Conservation (phyloP, 345 rosid genomes). For the Erysimum cheiranthoides region DNA sequence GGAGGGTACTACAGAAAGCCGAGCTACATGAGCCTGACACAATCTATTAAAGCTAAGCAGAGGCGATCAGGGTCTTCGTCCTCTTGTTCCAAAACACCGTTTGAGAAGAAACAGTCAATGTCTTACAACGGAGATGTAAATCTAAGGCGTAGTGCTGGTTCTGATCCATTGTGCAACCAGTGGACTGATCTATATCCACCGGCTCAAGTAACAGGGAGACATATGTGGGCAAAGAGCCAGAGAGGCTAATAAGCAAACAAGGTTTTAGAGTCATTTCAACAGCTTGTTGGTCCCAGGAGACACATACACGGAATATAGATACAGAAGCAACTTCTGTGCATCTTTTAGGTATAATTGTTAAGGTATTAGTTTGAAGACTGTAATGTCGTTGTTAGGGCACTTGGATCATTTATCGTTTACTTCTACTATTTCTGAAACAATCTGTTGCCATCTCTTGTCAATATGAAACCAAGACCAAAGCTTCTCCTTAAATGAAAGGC, state of each 20-base stretch:
- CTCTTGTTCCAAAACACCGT: conserved; percentile 42
- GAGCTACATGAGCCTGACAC: conserved; percentile 78
- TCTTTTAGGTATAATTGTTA: conserved; percentile 11
- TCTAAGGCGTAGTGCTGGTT: conserved; percentile 56
- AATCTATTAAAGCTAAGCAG: conserved; percentile 80
- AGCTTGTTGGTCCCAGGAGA: conserved; percentile 44
- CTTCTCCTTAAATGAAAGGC: background rate
- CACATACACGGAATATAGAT: conserved; percentile 28
- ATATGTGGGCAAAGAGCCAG: conserved; percentile 48
- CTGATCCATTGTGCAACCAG: conserved; percentile 48
- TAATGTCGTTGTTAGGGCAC: conserved; percentile 22
- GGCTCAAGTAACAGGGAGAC: conserved; percentile 46
- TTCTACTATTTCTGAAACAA: conserved; percentile 28
- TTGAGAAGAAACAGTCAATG: conserved; percentile 54
- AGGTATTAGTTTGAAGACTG: background rate
- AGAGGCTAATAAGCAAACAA: conserved; percentile 36
- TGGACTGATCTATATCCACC: conserved; percentile 69
- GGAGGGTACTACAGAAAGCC: conserved; percentile 64
- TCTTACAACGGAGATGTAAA: conserved; percentile 58
- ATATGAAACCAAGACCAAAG: conserved; percentile 4
- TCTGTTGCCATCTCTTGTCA: conserved; percentile 11
- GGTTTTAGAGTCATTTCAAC: conserved; percentile 33
- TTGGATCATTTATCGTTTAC: conserved; percentile 7
- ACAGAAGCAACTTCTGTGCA: conserved; percentile 28
- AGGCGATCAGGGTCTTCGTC: conserved; percentile 49